phyloP scores from a whole-genome alignment of 495 filamentous ascomycete genomes.

The Aspergillus kassunensis region DNA sequence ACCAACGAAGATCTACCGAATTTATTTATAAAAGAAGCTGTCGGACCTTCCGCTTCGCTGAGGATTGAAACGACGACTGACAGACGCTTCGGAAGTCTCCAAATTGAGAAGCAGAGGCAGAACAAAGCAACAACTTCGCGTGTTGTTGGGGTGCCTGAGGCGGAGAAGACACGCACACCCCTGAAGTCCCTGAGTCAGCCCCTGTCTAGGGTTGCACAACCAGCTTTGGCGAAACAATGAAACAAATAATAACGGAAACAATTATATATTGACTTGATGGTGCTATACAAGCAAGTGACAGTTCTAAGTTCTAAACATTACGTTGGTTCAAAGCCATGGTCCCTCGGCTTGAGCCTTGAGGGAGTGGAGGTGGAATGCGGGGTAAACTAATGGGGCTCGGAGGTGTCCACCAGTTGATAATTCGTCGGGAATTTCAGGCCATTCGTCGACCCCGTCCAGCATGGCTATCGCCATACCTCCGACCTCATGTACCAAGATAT shows the following conservation, averaged over 20 bases:
- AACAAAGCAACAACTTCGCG: neutral
- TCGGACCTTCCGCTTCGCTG: neutral
- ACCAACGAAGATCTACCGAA: neutral
- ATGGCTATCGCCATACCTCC: slow-evolving; percentile 56
- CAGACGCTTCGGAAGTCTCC: no score
- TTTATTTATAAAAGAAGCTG: neutral
- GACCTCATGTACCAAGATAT: slow-evolving; percentile 54
- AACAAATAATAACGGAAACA: neutral
- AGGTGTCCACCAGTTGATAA: slow-evolving; percentile 21
- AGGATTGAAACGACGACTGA: no score
- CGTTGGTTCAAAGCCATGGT: neutral
- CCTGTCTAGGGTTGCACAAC: neutral
- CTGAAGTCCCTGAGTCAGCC: neutral
- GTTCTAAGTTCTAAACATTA: no score
- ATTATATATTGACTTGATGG: neutral
- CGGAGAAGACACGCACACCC: neutral
- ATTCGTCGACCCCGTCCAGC: slow-evolving; percentile 54
- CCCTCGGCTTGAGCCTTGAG: neutral
- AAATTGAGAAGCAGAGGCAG: no score
- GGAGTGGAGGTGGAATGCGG: neutral
- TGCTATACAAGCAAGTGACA: no score
- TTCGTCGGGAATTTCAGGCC: slow-evolving; percentile 39
- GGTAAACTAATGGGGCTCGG: neutral
- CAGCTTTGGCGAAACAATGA: neutral
- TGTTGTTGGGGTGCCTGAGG: neutral